Evolutionary conservation across 2,329 filamentous ascomycete genomes (phyloP).

Genomic region (Diaporthe batatas): DNA sequence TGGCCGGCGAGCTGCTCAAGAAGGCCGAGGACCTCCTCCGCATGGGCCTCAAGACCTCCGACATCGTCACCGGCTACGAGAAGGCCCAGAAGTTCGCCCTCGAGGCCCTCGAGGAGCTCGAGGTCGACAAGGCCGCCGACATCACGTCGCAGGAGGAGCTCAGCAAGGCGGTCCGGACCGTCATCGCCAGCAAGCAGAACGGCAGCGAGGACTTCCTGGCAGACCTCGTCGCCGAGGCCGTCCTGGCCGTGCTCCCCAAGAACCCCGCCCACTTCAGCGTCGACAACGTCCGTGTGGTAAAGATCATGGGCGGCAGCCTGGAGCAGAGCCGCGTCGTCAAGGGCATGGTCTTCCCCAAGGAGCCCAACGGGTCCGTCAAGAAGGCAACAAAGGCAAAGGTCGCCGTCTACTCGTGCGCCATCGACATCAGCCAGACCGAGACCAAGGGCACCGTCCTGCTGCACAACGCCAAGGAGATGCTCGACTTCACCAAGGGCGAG

Average conservation of each 20-base stretch:
- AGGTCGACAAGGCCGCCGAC: slow-evolving; percentile 90
- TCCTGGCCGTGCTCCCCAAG: slow-evolving; percentile 92
- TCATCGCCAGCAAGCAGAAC: slow-evolving; percentile 96
- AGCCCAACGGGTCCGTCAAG: slow-evolving; percentile 93
- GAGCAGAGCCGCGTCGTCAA: slow-evolving; percentile 95
- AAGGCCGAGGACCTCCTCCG: slow-evolving; percentile 97
- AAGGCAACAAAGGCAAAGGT: slow-evolving; percentile 95
- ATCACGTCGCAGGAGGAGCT: slow-evolving; percentile 85
- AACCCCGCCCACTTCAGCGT: slow-evolving; percentile 98
- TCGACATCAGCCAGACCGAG: slow-evolving; percentile 96
- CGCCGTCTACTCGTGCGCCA: slow-evolving; percentile 94
- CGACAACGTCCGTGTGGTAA: slow-evolving; percentile 98
- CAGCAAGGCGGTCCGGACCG: slow-evolving; percentile 94
- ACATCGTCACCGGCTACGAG: slow-evolving; percentile 96
- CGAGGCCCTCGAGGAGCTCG: slow-evolving; percentile 86
- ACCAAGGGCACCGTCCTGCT: slow-evolving; percentile 98
- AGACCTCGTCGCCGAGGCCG: slow-evolving; percentile 85
- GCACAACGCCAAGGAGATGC: slow-evolving; percentile 98
- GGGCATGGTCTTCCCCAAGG: slow-evolving; percentile 98
- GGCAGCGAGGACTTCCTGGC: slow-evolving; percentile 92
- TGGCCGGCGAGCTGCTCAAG: slow-evolving; percentile 94
- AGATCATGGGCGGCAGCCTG: slow-evolving; percentile 98
- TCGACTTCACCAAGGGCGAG: slow-evolving; percentile 98
- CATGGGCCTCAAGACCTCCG: slow-evolving; percentile 98
- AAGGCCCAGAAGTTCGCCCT: slow-evolving; percentile 91